phyloP scores from a whole-genome alignment of 2,329 filamentous ascomycete species.

The Magnaporthiopsis incrustans region DNA sequence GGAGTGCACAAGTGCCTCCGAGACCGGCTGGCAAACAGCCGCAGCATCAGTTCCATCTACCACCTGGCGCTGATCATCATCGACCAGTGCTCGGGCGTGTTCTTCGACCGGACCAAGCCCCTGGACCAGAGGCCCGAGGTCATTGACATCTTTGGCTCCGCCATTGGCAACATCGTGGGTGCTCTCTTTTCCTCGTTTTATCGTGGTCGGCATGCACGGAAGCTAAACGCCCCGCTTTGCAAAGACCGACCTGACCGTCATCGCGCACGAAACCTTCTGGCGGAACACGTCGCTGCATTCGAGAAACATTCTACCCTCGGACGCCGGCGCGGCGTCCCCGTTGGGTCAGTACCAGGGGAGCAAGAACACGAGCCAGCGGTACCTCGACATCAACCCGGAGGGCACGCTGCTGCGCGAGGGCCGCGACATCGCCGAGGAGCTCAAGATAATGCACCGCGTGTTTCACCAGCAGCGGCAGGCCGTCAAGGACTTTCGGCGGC shows the following conservation, averaged over 20 bases:
- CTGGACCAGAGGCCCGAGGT: slow-evolving; percentile 21
- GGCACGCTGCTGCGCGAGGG: slow-evolving; percentile 33
- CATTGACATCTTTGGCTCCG: slow-evolving; percentile 19
- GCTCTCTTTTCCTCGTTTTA: not conserved
- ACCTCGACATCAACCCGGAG: slow-evolving; percentile 33
- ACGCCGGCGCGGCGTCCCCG: not conserved
- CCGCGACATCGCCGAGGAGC: slow-evolving; percentile 38
- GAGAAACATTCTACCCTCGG: not conserved
- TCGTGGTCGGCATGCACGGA: not conserved
- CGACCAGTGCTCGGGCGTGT: slow-evolving; percentile 30
- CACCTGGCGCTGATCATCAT: slow-evolving; percentile 35
- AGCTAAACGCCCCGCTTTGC: not conserved
- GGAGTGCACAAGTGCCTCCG: slow-evolving; percentile 33
- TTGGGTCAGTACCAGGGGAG: not conserved
- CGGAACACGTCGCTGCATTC: not conserved
- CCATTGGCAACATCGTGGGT: not conserved
- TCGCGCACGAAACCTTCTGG: not conserved
- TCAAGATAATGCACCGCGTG: slow-evolving; percentile 37
- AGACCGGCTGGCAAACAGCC: slow-evolving; percentile 18
- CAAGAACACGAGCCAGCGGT: not conserved
- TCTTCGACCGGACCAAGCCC: slow-evolving; percentile 30
- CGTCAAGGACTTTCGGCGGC: slow-evolving; percentile 16
- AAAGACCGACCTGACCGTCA: not conserved
- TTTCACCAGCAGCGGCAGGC: slow-evolving; percentile 26
- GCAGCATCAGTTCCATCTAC: slow-evolving; percentile 28